These are phyloP conservation scores for Poa pratensis DNA, from an alignment of 176 grass and related monocot species.

Conservation along the genomic window DNA sequence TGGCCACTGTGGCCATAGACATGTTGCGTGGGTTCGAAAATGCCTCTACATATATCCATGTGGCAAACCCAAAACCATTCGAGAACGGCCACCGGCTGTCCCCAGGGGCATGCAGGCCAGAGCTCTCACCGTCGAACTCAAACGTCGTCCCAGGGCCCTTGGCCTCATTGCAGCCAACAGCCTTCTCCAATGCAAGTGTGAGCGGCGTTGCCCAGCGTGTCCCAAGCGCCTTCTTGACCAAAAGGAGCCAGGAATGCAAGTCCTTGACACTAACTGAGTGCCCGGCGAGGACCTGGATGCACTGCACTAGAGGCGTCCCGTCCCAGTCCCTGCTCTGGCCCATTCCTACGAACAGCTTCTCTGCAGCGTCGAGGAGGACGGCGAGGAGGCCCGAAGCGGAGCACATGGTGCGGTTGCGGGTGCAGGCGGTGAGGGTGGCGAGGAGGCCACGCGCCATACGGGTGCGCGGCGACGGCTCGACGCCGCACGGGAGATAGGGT, in stretches of 20 bases:
- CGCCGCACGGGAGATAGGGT: slow-evolving; percentile 74
- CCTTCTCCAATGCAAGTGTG: slow-evolving; percentile 77
- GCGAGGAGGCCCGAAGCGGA: slow-evolving; percentile 70
- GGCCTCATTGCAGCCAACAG: slow-evolving; percentile 76
- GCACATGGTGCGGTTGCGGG: slow-evolving; percentile 96
- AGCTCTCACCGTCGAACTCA: slow-evolving; percentile 87
- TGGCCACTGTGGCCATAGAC: slow-evolving; percentile 56
- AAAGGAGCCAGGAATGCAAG: slow-evolving; percentile 77
- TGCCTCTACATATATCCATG: slow-evolving; percentile 94
- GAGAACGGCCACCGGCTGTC: slow-evolving; percentile 90
- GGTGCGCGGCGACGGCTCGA: slow-evolving; percentile 88
- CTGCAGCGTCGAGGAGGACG: slow-evolving; percentile 60
- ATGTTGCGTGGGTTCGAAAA: slow-evolving; percentile 70
- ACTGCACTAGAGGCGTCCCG: slow-evolving; percentile 64
- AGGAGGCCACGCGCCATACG: slow-evolving; percentile 79
- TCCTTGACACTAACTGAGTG: slow-evolving; percentile 77
- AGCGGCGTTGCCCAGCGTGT: slow-evolving; percentile 72
- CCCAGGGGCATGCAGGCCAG: slow-evolving; percentile 75
- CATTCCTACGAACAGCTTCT: slow-evolving; percentile 73
- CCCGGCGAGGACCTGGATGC: slow-evolving; percentile 74
- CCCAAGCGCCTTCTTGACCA: slow-evolving; percentile 68
- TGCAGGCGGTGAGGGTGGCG: slow-evolving; percentile 72
- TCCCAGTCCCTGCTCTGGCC: slow-evolving; percentile 67
- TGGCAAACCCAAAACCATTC: slow-evolving; percentile 92
- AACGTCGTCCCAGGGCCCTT: slow-evolving; percentile 77